A percentile compares a stretch with the other conserved stretches of the same genome.
These are phyloP conservation scores for Hymenotorrendiella dingleyae DNA, from an alignment of 2,329 filamentous ascomycete genomes.

Conservation along the genomic window DNA sequence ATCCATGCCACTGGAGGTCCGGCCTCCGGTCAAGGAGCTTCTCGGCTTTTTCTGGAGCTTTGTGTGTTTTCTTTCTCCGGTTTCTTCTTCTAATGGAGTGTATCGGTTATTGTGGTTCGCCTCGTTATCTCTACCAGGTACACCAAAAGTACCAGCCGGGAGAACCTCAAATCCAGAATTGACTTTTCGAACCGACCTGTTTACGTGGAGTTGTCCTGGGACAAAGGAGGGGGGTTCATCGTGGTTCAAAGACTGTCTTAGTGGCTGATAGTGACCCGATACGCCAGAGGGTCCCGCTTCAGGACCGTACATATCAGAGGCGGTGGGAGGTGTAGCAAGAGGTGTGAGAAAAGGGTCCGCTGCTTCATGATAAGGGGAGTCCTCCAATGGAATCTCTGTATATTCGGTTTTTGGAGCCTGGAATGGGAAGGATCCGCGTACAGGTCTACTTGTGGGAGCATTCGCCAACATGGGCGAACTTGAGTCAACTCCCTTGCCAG, in stretches of 20 bases:
- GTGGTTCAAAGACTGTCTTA: constrained; percentile 1
- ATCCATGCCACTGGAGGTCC: constrained; percentile 12
- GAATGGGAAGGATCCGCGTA: constrained; percentile 6
- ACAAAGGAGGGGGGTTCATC: constrained; percentile 30
- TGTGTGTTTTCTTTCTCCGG: constrained; percentile 30
- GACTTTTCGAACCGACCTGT: constrained; percentile 32
- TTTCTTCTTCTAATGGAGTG: constrained; percentile 12
- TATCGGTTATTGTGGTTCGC: constrained; percentile 11
- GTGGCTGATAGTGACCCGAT: constrained; percentile 7
- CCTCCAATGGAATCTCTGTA: constrained; percentile 16
- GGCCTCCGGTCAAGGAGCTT: constrained; percentile 14
- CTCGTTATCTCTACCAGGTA: constrained; percentile 11
- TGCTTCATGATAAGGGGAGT: constrained; percentile 13
- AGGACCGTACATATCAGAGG: neutral
- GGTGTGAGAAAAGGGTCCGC: constrained; percentile 20
- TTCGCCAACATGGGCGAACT: neutral
- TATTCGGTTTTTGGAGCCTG: constrained; percentile 19
- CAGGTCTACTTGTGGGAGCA: constrained; percentile 5
- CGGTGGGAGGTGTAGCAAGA: neutral
- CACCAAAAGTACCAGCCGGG: constrained; percentile 35
- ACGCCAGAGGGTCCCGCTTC: neutral
- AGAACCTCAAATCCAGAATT: constrained; percentile 37
- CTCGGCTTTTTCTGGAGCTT: constrained; percentile 38
- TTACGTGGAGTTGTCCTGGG: constrained; percentile 33
- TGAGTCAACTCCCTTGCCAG: neutral